These are phyloP conservation scores for Suhomyces yuchorum DNA, from an alignment of 1,139 yeast genomes.

Conservation along the genomic window DNA sequence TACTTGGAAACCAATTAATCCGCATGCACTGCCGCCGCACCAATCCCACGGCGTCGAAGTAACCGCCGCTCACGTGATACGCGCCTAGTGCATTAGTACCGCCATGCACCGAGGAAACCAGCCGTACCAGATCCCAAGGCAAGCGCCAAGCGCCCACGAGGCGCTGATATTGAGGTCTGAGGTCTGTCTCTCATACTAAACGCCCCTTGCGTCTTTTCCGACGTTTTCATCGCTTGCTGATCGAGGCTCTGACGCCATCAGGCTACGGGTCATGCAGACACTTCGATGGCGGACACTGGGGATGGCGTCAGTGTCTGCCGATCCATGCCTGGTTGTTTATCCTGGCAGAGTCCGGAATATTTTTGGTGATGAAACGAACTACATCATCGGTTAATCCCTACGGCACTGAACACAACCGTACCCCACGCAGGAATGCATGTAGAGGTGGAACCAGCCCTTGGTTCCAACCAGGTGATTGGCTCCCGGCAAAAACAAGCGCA, in stretches of 20 bases:
- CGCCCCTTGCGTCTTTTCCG: not conserved
- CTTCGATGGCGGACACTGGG: not conserved
- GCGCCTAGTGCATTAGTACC: too few relatives aligned
- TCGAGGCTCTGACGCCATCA: not conserved
- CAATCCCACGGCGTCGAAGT: not conserved
- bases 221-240: not conserved
- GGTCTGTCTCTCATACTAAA: too few relatives aligned
- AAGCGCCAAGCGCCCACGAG: not conserved
- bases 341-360: not conserved
- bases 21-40: not conserved
- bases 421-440: not conserved
- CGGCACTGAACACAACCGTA: not conserved
- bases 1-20: not conserved
- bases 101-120: not conserved
- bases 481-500: not conserved
- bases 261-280: not conserved
- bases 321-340: not conserved
- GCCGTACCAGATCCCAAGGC: conserved; percentile 1
- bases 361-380: not conserved
- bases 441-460: not conserved
- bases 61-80: not conserved
- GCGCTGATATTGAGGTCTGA: too few relatives aligned
- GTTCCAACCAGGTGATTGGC: not conserved
- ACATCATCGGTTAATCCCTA: not conserved
- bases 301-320: not conserved